These are phyloP conservation scores for Spathaspora arborariae DNA, from an alignment of 805 yeast species.

Conservation along the genomic window DNA sequence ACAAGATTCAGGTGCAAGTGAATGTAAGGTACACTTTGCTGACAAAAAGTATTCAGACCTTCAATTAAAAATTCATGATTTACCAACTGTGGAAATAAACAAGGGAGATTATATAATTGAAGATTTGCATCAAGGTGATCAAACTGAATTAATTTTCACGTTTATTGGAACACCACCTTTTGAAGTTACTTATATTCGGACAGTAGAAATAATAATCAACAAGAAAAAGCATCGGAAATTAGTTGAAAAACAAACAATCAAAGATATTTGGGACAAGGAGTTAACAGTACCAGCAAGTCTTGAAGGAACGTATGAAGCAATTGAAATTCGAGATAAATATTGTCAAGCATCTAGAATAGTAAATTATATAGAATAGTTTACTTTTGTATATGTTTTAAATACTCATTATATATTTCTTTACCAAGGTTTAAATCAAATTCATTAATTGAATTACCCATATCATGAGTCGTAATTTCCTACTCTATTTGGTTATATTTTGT, in stretches of 20 bases:
- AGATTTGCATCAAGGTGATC: slow-evolving; percentile 93
- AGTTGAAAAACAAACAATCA: slow-evolving; percentile 56
- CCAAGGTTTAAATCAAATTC: slow-evolving; percentile 60
- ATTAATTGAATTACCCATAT: slow-evolving; percentile 46
- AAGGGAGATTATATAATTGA: slow-evolving; percentile 74
- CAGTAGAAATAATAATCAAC: slow-evolving; percentile 36
- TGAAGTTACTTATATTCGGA: slow-evolving; percentile 76
- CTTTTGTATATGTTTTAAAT: neutral
- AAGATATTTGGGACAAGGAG: slow-evolving; percentile 66
- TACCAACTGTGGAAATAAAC: slow-evolving; percentile 76
- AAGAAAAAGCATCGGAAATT: slow-evolving; percentile 21
- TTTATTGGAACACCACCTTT: slow-evolving; percentile 92
- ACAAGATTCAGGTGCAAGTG: slow-evolving; percentile 67
- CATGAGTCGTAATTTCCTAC: slow-evolving; percentile 62
- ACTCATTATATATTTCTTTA: slow-evolving; percentile 18
- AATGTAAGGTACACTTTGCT: slow-evolving; percentile 65
- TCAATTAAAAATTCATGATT: slow-evolving; percentile 37
- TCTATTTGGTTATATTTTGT: slow-evolving; percentile 60
- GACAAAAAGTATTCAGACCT: slow-evolving; percentile 23
- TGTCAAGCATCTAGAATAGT: slow-evolving; percentile 41
- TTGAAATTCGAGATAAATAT: slow-evolving; percentile 79
- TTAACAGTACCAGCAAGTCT: slow-evolving; percentile 72
- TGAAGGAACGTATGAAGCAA: slow-evolving; percentile 93
- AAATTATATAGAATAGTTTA: slow-evolving; percentile 6
- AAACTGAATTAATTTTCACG: slow-evolving; percentile 78